Evolutionary conservation across 164 flowering plant species (phyloP).

Genomic region (Dillenia turbinata): DNA sequence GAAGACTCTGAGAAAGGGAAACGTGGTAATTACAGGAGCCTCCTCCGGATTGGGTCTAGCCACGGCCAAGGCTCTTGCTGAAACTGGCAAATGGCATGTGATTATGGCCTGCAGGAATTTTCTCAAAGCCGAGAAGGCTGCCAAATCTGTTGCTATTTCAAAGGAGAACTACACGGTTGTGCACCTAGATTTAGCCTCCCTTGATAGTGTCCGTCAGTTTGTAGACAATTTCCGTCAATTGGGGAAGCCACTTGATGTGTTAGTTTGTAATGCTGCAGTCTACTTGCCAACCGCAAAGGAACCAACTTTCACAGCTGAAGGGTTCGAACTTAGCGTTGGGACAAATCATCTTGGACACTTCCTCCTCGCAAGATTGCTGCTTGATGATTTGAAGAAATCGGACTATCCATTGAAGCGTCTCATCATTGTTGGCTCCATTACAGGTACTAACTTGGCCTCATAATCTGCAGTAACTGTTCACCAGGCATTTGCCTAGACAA

Average conservation of each 20-base stretch:
- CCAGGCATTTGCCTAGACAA: too few species aligned
- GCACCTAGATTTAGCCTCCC: slow-evolving; percentile 94
- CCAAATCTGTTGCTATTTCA: slow-evolving; percentile 71
- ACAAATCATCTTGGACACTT: slow-evolving; percentile 97
- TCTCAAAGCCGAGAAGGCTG: slow-evolving; percentile 93
- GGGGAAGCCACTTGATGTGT: slow-evolving; percentile 74
- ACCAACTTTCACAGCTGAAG: slow-evolving; percentile 86
- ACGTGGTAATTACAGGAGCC: slow-evolving; percentile 80
- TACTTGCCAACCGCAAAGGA: slow-evolving; percentile 92
- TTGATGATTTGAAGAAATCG: slow-evolving; percentile 72
- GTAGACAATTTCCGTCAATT: slow-evolving; percentile 70
- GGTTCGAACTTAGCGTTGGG: slow-evolving; percentile 91
- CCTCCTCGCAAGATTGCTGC: slow-evolving; percentile 73
- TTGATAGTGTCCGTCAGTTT: slow-evolving; percentile 93
- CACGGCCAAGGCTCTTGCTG: slow-evolving; percentile 83
- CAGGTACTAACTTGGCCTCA: slow-evolving; percentile 43
- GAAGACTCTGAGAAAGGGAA: slow-evolving; percentile 86
- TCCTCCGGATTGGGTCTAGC: slow-evolving; percentile 96
- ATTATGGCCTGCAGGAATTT: slow-evolving; percentile 97
- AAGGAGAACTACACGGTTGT: slow-evolving; percentile 81
- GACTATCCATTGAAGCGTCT: slow-evolving; percentile 86
- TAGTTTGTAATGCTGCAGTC: slow-evolving; percentile 97
- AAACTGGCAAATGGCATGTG: slow-evolving; percentile 85
- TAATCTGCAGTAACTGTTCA: too few species aligned
- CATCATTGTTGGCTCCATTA: slow-evolving; percentile 93